Conservation (phyloP, 2,329 filamentous ascomycete species). For the Paecilomyces formosus region DNA sequence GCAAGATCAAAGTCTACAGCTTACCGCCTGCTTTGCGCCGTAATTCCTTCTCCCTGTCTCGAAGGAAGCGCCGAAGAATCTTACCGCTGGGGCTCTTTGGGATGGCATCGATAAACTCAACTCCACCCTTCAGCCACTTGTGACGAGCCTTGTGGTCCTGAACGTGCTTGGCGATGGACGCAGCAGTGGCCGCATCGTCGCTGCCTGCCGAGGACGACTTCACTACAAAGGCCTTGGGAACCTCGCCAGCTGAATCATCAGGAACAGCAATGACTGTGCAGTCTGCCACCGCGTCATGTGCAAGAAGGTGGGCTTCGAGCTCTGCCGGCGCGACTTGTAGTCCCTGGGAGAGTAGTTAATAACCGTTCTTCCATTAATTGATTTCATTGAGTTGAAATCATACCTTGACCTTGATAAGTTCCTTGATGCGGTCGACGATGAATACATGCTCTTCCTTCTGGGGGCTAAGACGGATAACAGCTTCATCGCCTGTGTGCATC, state of each 20-base stretch:
- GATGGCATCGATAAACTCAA: conserved; percentile 50
- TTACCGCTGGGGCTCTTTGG: conserved; percentile 58
- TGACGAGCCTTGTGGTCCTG: conserved; percentile 55
- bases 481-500: conserved; percentile 82
- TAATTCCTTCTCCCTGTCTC: conserved; percentile 66
- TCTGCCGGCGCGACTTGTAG: conserved; percentile 78
- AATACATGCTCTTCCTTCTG: conserved; percentile 72
- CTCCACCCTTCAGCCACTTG: conserved; percentile 56
- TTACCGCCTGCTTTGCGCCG: conserved; percentile 59
- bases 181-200: conserved; percentile 44
- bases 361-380: background rate
- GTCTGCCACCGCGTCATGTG: conserved; percentile 68
- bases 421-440: conserved; percentile 75
- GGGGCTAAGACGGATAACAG: conserved; percentile 56
- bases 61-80: conserved; percentile 56
- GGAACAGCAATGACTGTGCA: conserved; percentile 71
- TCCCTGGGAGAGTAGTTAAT: conserved; percentile 44
- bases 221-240: conserved; percentile 58
- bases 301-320: conserved; percentile 70
- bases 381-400: conserved; percentile 27
- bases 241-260: conserved; percentile 53
- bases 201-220: conserved; percentile 47
- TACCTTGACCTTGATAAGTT: conserved; percentile 73
- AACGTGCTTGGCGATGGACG: conserved; percentile 51
- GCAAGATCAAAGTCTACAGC: conserved; percentile 42